These are phyloP conservation scores for Umbelopsis ramanniana DNA, from an alignment of 192 early-diverging fungal genomes.

Conservation along the genomic window DNA sequence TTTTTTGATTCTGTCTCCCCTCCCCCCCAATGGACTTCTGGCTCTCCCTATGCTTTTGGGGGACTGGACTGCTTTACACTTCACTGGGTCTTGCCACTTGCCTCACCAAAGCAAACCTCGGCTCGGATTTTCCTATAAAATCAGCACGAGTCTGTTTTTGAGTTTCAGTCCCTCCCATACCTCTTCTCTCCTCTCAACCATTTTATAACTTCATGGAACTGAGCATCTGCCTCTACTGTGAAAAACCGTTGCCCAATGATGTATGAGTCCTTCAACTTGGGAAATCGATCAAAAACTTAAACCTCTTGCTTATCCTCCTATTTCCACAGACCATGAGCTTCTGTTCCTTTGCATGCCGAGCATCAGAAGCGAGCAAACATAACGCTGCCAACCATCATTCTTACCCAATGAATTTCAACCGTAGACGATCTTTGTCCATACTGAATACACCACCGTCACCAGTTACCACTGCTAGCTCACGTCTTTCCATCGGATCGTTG, in stretches of 20 bases:
- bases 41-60: no score
- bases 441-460: background rate
- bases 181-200: background rate
- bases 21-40: no score
- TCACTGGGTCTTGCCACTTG: no score
- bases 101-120: no score
- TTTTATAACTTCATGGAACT: conserved; percentile 6
- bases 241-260: conserved; percentile 12
- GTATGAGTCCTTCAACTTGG: conserved; percentile 3
- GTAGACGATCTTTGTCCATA: conserved; percentile 3
- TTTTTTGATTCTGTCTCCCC: no score
- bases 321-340: conserved; percentile 5
- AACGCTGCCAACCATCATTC: background rate
- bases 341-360: conserved; percentile 8
- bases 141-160: background rate
- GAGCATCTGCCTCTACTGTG: conserved; percentile 21
- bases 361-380: conserved; percentile 18
- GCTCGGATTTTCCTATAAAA: no score
- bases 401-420: conserved; percentile 9
- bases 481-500: background rate
- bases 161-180: background rate
- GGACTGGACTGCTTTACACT: no score
- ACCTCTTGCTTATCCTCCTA: background rate
- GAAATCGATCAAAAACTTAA: background rate
- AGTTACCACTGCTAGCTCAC: background rate